Conservation (phyloP, 768 basidiomycete species). For the Clitopilus passeckerianus region DNA sequence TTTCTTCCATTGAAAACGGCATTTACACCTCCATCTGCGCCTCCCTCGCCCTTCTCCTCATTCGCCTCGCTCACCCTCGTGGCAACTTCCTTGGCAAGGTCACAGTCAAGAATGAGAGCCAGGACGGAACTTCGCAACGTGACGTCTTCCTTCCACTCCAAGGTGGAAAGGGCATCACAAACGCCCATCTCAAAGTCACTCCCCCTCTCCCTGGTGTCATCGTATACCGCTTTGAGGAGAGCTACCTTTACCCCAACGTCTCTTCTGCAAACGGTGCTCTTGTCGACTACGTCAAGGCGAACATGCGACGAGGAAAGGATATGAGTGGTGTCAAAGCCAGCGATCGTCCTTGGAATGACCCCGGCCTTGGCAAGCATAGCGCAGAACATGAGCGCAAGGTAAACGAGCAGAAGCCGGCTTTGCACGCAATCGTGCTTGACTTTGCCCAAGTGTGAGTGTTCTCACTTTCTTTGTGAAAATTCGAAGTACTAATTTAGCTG, state of each 20-base stretch:
- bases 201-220: constrained; percentile 84
- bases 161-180: constrained; percentile 54
- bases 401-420: constrained; percentile 53
- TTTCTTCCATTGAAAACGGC: constrained; percentile 91
- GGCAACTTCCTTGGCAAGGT: constrained; percentile 90
- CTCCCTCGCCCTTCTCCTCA: constrained; percentile 73
- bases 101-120: constrained; percentile 41
- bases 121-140: constrained; percentile 33
- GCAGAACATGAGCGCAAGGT: constrained; percentile 40
- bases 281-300: constrained; percentile 75
- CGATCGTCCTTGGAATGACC: constrained; percentile 94
- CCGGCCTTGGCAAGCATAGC: constrained; percentile 56
- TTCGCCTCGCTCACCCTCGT: constrained; percentile 84
- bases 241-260: constrained; percentile 81
- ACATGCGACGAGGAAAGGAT: constrained; percentile 75
- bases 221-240: constrained; percentile 90
- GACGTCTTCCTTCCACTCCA: constrained; percentile 83
- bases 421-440: constrained; percentile 89
- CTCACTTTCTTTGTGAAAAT: background rate
- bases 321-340: constrained; percentile 53
- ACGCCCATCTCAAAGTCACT: constrained; percentile 65
- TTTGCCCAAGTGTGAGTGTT: constrained; percentile 71
- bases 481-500: background rate
- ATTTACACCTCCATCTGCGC: constrained; percentile 84
- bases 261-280: constrained; percentile 64